phyloP scores from a whole-genome alignment of 2,329 filamentous ascomycete genomes.

The Chaetomium sp. region DNA sequence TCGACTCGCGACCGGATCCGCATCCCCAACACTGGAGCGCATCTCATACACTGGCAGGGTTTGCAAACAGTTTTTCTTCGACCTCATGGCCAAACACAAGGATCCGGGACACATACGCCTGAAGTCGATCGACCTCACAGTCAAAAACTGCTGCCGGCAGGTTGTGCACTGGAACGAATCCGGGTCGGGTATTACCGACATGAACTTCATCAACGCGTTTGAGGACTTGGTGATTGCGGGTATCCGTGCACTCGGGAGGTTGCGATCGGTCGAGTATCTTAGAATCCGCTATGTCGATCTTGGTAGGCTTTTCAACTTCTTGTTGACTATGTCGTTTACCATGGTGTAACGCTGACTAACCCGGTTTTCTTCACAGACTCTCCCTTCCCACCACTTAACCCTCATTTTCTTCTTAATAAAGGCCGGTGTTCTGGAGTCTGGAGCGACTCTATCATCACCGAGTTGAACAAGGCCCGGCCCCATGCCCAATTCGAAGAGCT shows the following conservation, averaged over 20 bases:
- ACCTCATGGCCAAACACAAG: conserved; percentile 44
- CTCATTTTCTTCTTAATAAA: conserved; percentile 60
- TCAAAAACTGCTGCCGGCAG: conserved; percentile 66
- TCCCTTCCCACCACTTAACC: conserved; percentile 62
- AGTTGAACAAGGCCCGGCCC: conserved; percentile 54
- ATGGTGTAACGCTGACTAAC: neutral
- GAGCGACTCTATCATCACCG: conserved; percentile 60
- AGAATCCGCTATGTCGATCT: conserved; percentile 71
- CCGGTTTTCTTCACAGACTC: conserved; percentile 45
- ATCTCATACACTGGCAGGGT: conserved; percentile 67
- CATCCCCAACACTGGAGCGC: conserved; percentile 56
- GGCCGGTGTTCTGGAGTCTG: conserved; percentile 62
- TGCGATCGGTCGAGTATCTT: conserved; percentile 56
- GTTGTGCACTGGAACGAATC: conserved; percentile 51
- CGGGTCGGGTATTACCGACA: conserved; percentile 64
- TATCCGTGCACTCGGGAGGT: conserved; percentile 52
- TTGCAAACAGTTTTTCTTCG: conserved; percentile 59
- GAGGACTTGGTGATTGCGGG: conserved; percentile 61
- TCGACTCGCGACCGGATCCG: conserved; percentile 53
- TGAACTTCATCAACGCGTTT: conserved; percentile 65
- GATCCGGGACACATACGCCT: conserved; percentile 46
- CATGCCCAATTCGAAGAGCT: conserved; percentile 54
- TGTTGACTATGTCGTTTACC: neutral
- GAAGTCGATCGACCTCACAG: conserved; percentile 62
- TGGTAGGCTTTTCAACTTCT: conserved; percentile 35